These are phyloP conservation scores for Malus orientalis DNA, from an alignment of 306 rosid species.

Conservation along the genomic window DNA sequence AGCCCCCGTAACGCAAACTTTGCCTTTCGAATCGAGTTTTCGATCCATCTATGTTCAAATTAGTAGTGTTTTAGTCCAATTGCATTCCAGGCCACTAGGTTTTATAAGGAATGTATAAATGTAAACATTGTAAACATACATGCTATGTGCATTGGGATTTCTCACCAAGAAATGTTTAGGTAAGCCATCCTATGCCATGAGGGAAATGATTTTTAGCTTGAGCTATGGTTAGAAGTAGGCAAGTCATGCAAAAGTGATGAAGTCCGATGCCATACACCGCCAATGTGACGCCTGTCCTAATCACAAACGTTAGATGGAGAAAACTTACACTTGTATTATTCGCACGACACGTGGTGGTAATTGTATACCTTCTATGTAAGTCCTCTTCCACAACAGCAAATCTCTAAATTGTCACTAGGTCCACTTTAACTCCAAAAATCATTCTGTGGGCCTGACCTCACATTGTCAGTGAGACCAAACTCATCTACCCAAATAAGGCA, in stretches of 20 bases:
- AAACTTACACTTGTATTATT: too few species aligned
- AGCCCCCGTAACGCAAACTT: constrained; percentile 84
- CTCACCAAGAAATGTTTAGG: not conserved
- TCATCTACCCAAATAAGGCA: not conserved
- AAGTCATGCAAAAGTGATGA: not conserved
- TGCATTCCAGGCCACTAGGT: not conserved
- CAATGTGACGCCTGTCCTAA: too few species aligned
- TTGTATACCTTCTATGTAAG: too few species aligned
- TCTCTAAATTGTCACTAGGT: too few species aligned
- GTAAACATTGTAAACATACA: not conserved
- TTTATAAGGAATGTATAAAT: not conserved
- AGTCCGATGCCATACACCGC: not conserved
- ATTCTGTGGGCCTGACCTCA: not conserved
- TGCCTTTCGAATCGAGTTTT: constrained; percentile 35
- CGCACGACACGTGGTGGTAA: too few species aligned
- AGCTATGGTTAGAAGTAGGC: not conserved
- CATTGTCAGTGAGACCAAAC: not conserved
- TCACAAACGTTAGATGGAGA: too few species aligned
- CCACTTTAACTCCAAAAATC: not conserved
- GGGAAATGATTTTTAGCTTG: not conserved
- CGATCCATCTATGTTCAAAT: constrained; percentile 14
- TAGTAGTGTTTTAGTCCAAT: not conserved
- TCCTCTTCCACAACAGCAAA: too few species aligned
- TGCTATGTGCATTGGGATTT: not conserved
- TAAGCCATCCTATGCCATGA: constrained; percentile 6